Evolutionary conservation across 2,329 filamentous ascomycete species (phyloP).

Genomic region (Fusarium sp.): DNA sequence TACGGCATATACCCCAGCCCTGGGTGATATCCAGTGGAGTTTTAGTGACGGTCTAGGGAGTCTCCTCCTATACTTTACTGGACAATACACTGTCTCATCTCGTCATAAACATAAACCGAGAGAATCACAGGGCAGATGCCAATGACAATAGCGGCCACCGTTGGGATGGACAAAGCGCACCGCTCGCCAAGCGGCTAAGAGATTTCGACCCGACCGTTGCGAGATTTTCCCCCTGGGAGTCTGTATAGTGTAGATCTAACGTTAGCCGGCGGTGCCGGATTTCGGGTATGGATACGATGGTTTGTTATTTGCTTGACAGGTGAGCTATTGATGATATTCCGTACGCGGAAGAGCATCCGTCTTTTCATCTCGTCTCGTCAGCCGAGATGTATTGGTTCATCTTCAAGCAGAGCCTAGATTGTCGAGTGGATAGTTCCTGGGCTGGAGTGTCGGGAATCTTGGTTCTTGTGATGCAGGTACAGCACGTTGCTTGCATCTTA

Average conservation of each 20-base stretch:
- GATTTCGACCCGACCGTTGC: slow-evolving; percentile 20
- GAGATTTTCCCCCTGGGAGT: slow-evolving; percentile 5
- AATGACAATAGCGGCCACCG: not conserved
- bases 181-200: slow-evolving; percentile 11
- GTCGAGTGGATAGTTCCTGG: slow-evolving; percentile 14
- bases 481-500: not conserved
- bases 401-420: slow-evolving; percentile 6
- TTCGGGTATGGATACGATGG: slow-evolving; percentile 10
- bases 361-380: not conserved
- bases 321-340: slow-evolving; percentile 6
- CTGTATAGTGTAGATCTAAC: slow-evolving; percentile 4
- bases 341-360: slow-evolving; percentile 13
- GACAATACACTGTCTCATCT: too few relatives aligned
- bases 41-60: not conserved
- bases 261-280: not conserved
- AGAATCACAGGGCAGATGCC: not conserved
- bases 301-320: not conserved
- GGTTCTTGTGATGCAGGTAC: slow-evolving; percentile 31
- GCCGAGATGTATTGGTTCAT: slow-evolving; percentile 5
- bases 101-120: too few relatives aligned
- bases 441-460: slow-evolving; percentile 18
- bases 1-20: slow-evolving; percentile 30
- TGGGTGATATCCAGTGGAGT: not conserved
- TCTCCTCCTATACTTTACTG: too few relatives aligned
- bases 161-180: slow-evolving; percentile 12